Base-by-base conservation (phyloP, 257 asterid species). In the Handroanthus guayacan region DNA sequence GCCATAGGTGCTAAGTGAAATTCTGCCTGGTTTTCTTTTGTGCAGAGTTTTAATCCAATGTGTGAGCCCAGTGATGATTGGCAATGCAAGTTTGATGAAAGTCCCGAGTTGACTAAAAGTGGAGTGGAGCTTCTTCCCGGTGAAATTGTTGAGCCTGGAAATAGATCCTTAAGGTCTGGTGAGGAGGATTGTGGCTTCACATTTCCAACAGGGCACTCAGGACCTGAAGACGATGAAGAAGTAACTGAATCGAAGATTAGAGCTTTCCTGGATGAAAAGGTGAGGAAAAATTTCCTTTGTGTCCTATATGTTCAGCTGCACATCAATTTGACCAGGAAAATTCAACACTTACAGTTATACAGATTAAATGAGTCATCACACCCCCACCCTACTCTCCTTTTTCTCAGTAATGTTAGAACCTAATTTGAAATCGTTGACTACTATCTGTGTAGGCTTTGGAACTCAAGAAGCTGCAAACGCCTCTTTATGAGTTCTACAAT, bases 261-360 rank as follows among this genome's bases (percentile, higher is more conserved):
- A 82, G 97, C 92, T 45, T 95, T 95, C 84, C 95, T 95, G 57
- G 96, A 87, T 75, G 99, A 86, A 85, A 95, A 95, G 98, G 99
- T 95, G 51, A 47, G 63, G 9, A 48, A 62, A 65, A 18, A 5
- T 3, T 2, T 64, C 41, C n/a, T 44, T 62, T 55, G 36, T 38
- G 9, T 55, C 43, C 47, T 14, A 31, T 16, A 51, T 56, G 44
- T 36, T 37, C 6, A 17, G 36, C 52, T 18, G 56, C 58, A 68
- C 43, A 62, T 16, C 20, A 55, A 61, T 31, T 14, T 63, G 41
- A 18, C 69, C 25, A 38, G 63, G 45, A 69, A 54, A 64, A 75
- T 64, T 20, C 38, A 25, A 37, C 50, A 54, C n/a, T 73, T 39
- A 8, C 17, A 20, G 67, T 52, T 9, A 17, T 55, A 55, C 76